phyloP scores from a whole-genome alignment of 129 eudicot genomes.

The Lactuca saligna region DNA sequence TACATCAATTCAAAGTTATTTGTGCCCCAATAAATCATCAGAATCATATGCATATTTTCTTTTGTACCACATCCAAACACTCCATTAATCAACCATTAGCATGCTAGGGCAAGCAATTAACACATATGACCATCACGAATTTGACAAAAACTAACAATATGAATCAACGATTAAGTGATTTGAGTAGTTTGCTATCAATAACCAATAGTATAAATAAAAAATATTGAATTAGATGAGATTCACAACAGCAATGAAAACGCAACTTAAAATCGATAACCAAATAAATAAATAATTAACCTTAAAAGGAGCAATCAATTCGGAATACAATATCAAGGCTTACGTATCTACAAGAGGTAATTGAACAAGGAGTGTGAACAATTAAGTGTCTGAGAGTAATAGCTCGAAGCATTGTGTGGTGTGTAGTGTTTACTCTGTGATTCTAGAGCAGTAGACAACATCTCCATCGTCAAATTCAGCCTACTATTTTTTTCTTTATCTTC shows the following conservation, averaged over 20 bases:
- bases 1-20: neutral
- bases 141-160: neutral
- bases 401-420: conserved; percentile 2
- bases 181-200: conserved; percentile 2
- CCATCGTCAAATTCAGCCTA: conserved; percentile 3
- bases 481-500: neutral
- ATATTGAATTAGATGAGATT: neutral
- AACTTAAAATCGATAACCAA: conserved; percentile 1
- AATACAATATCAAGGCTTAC: conserved; percentile 14
- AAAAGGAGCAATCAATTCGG: neutral
- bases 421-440: neutral
- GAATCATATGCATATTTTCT: neutral
- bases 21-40: neutral
- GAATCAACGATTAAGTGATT: conserved; percentile 5
- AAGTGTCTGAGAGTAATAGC: conserved; percentile 1
- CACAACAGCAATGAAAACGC: neutral
- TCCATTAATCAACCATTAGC: neutral
- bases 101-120: neutral
- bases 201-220: neutral
- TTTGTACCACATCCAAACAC: neutral
- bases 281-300: neutral
- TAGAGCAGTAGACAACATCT: conserved; percentile 6
- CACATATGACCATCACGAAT: neutral
- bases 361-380: conserved; percentile 15
- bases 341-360: conserved; percentile 28